Conservation (phyloP, 129 eudicot species). For the Apium graveolens region DNA sequence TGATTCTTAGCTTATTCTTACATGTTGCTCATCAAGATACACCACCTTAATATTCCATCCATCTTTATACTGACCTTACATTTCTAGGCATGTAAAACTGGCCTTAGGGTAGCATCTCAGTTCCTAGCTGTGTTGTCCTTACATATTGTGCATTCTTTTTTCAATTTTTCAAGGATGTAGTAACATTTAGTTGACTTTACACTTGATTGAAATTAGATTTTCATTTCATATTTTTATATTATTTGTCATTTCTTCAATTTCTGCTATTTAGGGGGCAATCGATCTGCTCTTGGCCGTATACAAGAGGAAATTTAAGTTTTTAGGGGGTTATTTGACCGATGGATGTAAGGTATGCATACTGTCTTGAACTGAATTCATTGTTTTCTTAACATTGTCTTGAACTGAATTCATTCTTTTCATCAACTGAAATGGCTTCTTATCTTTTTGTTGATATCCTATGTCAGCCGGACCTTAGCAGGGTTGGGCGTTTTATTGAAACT, state of each 20-base stretch:
- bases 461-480: constrained; percentile 77
- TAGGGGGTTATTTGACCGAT: constrained; percentile 82
- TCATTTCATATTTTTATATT: background rate
- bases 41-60: background rate
- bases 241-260: background rate
- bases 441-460: constrained; percentile 9
- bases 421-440: background rate
- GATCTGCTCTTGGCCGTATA: constrained; percentile 84
- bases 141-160: background rate
- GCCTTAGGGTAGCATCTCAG: background rate
- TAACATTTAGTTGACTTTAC: background rate
- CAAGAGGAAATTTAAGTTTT: constrained; percentile 63
- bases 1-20: background rate
- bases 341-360: constrained; percentile 62
- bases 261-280: constrained; percentile 67
- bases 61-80: too few species aligned
- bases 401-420: background rate
- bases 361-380: background rate
- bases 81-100: background rate
- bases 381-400: background rate
- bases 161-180: background rate
- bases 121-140: background rate
- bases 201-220: background rate
- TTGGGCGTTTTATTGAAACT: constrained; percentile 89
- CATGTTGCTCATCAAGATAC: background rate